Evolutionary conservation across 306 rosid species (phyloP), one percentile per base, ranked within the genome.

Genomic region (Ochetophila trinervis): DNA sequence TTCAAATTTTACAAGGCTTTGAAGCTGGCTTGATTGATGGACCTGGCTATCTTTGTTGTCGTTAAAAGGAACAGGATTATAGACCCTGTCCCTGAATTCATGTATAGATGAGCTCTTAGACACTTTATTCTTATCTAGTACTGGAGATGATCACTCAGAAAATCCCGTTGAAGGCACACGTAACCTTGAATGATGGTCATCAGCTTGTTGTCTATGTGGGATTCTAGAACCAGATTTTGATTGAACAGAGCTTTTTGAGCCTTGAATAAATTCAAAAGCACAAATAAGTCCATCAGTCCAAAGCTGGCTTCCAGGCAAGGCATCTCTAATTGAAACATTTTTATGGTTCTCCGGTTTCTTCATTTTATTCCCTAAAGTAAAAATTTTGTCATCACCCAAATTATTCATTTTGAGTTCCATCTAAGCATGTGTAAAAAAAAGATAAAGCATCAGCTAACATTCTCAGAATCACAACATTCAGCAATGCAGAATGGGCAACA

Each of bases 231-330:
- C 54, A 15, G 67, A 20, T 60, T 81, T 82, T 8, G 79, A 60
- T 61, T 54, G 63, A 52, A 30, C 54, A 15, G 85, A 15, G 81
- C 60, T 88, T 73, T 60, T 82, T 20, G 34, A 76, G 34, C 87
- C 83, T 52, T 72, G 62, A 72, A 84, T 75, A 74, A 65, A 86
- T 69, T 93, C 99, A 67, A 90, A 93, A 71, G 91, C 97, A 71
- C 96, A 90, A 64, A 93, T 80, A 71, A 93, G 95, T 17, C 99
- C 97, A 63, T 90, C 87, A 23, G 72, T 90, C 99, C 99, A 93
- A 70, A 90, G 86, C 24, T 83, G 86, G 62, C 57, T 76, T 53
- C 78, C 91, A 21, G 78, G 67, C 68, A 54, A 36, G 68, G 70
- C 35, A 60, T 86, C 95, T 73, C 72, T 81, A 67, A 48, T 83